Base-by-base conservation (phyloP, 257 asterid genomes). In the Hygrophila difformis region DNA sequence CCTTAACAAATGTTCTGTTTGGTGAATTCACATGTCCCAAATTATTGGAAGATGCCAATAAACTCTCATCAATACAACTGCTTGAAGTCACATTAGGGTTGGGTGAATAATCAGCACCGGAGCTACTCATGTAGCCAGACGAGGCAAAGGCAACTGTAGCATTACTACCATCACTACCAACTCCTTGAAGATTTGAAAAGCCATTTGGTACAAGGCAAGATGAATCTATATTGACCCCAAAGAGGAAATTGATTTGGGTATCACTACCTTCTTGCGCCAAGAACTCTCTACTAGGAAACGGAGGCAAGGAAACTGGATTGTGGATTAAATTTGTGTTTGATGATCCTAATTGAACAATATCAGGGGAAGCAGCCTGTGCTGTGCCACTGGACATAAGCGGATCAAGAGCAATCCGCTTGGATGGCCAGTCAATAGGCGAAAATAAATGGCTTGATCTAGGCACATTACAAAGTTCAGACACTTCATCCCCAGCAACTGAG, bases 271-370 rank as follows among this genome's bases (percentile, higher is more conserved):
- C 80, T 66, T 70, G 78, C 13, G 72, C 61, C 57, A 67, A 44
- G 57, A 80, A 65, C 57, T 72, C 93, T 60, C 85, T 61, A 21
- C 83, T 75, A 8, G 89, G 93, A 67, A 78, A 78, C 0, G 89
- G 85, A 40, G 93, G 93, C 63, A 75, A 69, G 31, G 83, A 68
- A 53, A 66, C 64, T 3, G 69, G 58, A 60, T 53, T 63, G 18
- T 63, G 71, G 28, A 77, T 28, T 23, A 52, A 42, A 20, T 39
- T 63, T 11, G 68, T 38, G 53, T 59, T 61, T 14, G 65, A 51
- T 33, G 51, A 44, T 37, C 72, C 78, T 59, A 63, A 28, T 49
- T 63, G 81, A 38, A 51, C 63, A 1, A 49, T 55, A 29, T 50
- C 70, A 11, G 63, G 44, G 7, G 77, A 53, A 4, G 29, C 44